phyloP scores from a whole-genome alignment of 2,329 filamentous ascomycete species.

The Tolypocladium ophioglossoides region DNA sequence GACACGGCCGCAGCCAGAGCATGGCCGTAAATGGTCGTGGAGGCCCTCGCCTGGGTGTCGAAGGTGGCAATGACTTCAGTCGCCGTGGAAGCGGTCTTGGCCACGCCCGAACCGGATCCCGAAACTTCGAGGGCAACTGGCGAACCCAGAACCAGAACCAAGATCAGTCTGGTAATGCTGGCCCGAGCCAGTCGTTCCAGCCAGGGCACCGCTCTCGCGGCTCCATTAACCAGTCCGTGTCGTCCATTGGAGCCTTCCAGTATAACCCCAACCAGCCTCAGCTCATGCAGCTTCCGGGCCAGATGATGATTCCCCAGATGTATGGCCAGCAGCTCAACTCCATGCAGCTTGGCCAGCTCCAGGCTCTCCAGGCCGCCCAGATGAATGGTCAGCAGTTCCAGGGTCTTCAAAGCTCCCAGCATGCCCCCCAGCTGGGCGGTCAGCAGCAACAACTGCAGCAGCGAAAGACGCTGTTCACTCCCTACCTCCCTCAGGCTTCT shows the following conservation, averaged over 20 bases:
- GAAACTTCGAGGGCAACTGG: conserved; percentile 98
- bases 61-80: conserved; percentile 49
- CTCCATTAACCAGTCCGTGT: conserved; percentile 80
- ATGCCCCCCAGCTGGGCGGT: conserved; percentile 54
- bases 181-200: conserved; percentile 67
- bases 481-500: conserved; percentile 90
- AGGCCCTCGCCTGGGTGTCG: conserved; percentile 56
- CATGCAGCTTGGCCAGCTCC: conserved; percentile 79
- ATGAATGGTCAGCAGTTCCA: conserved; percentile 68
- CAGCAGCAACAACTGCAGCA: conserved; percentile 77
- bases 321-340: conserved; percentile 84
- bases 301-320: conserved; percentile 79
- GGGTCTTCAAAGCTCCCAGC: conserved; percentile 59
- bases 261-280: conserved; percentile 74
- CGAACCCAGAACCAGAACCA: conserved; percentile 65
- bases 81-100: conserved; percentile 52
- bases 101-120: conserved; percentile 72
- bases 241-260: conserved; percentile 76
- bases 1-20: conserved; percentile 75
- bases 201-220: conserved; percentile 80
- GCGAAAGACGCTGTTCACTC: conserved; percentile 96
- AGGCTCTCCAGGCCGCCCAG: conserved; percentile 83
- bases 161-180: conserved; percentile 36
- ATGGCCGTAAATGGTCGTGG: conserved; percentile 71
- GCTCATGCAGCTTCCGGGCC: conserved; percentile 74